Base-by-base conservation (phyloP, 1,284 basidiomycete genomes). In the Trichosporon inkin region DNA sequence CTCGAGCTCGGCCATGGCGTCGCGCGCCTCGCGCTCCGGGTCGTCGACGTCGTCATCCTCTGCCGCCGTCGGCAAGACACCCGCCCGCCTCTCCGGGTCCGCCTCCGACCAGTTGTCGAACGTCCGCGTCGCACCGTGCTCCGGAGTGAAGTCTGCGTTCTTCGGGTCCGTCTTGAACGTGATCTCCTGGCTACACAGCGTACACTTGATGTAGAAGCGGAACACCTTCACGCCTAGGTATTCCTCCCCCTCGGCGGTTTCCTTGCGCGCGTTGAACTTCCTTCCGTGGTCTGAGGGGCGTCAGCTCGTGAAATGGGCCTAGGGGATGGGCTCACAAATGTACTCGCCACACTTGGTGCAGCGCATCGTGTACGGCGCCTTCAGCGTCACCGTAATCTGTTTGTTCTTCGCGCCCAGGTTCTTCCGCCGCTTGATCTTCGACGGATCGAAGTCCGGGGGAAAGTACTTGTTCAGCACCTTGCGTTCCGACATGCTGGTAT, bases 131-230 rank as follows among this genome's bases (percentile, higher is more conserved):
- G 93, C 93, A 35, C 93, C 93, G 72, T 95, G 92, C 76, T 97
- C 93, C 39, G 89, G 90, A 13, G 83, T 67, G 71, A 96, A 97
- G 77, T 97, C 93, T 1, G 92, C 95, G 72, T 96, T 97, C 83
- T 95, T 95, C 10, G 95, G 96, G 75, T 99, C 96, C 0, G 95
- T 99, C 78, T 98, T 98, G 86, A 99, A 99, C 0, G 96, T 99
- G 68, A 99, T 98, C 76, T 99, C 96, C 8, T 94, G 90, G 2
- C 92, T 96, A 75, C 93, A 97, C 49, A 92, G 81, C 6, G 92
- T 93, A 71, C 93, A 82, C 74, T 82, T 82, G 75, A 78, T 78
- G 67, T 77, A 78, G 69, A 79, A 79, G n/a, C 79, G 71, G 67
- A 79, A 79, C 60, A 77, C 72, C 66, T 96, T 96, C 82, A 99